Base-by-base conservation (phyloP, 805 yeast genomes). In the Kazachstania martiniae region DNA sequence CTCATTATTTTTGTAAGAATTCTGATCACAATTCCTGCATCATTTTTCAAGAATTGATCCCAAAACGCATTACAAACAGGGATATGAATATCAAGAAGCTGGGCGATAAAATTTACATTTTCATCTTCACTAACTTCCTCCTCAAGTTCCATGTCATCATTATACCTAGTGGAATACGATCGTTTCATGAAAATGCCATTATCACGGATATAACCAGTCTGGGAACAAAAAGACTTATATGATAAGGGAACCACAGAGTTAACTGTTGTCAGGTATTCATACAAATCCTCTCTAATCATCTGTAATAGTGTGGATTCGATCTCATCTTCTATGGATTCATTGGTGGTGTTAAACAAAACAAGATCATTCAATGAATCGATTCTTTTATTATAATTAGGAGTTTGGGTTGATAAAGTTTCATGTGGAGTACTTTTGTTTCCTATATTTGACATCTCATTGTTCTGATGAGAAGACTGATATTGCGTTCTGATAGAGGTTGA, bases 1-100 rank as follows among this genome's bases (percentile, higher is more conserved):
- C 29, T 25, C 35, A 43, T 39, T 6, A 43, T 33, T 13, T 37
- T 40, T 2, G 29, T 17, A 13, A 43, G 24, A 12, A 40, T 29
- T 27, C 28, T 33, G 18, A 40, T 29, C 2, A 40, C 26, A 9
- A 28, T 31, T 19, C 44, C 41, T 8, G 42, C 40, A 22, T 35
- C 37, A 23, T 33, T 33, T 12, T 32, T 23, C 19, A 42, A 28
- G 27, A 29, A 44, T 28, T 42, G 38, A 22, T 40, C 38, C 49
- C 49, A 44, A 23, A 44, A 44, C 3, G 43, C 36, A 19, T 38
- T 38, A 32, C 45, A 40, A 7, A 44, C 46, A 3, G 49, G 49
- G 14, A 44, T 23, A 29, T 44, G 44, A 13, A 44, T 37, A 28
- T 42, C 40, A 12, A 41, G 23, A 15, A 44, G 27, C 33, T 44